Percentiles rank a stretch among this genome's conserved stretches.
These are phyloP conservation scores for Malus sylvestris DNA, from an alignment of 306 rosid genomes.

Conservation along the genomic window DNA sequence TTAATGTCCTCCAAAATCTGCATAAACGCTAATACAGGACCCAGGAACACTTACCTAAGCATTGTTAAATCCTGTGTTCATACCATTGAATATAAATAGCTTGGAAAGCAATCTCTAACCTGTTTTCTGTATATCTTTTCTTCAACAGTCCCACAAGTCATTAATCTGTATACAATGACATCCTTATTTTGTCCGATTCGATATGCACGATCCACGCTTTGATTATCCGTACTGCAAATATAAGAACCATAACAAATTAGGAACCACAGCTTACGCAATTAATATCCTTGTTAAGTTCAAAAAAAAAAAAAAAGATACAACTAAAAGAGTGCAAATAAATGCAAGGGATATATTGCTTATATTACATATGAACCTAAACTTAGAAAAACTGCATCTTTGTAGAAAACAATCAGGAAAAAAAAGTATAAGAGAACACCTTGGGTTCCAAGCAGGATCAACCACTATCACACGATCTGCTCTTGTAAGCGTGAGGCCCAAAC, in stretches of 20 bases:
- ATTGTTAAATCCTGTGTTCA: too few relatives aligned
- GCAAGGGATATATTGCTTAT: background rate
- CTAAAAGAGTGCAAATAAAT: background rate
- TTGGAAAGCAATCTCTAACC: too few relatives aligned
- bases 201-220: conserved; percentile 97
- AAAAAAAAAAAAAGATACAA: background rate
- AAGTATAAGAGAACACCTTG: conserved; percentile 43
- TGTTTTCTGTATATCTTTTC: too few relatives aligned
- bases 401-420: background rate
- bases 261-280: conserved; percentile 7
- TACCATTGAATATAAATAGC: too few relatives aligned
- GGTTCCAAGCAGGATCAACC: conserved; percentile 99
- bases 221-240: conserved; percentile 75
- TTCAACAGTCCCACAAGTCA: too few relatives aligned
- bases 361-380: background rate
- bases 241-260: background rate
- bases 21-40: too few relatives aligned
- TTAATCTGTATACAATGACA: too few relatives aligned
- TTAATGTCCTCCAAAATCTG: too few relatives aligned
- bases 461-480: conserved; percentile 97
- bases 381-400: background rate
- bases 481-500: conserved; percentile 92
- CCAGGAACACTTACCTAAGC: too few relatives aligned
- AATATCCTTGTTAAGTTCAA: background rate
- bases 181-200: conserved; percentile 63